Conservation (phyloP, 345 rosid species). For the Cardiospermum halicacabum region DNA sequence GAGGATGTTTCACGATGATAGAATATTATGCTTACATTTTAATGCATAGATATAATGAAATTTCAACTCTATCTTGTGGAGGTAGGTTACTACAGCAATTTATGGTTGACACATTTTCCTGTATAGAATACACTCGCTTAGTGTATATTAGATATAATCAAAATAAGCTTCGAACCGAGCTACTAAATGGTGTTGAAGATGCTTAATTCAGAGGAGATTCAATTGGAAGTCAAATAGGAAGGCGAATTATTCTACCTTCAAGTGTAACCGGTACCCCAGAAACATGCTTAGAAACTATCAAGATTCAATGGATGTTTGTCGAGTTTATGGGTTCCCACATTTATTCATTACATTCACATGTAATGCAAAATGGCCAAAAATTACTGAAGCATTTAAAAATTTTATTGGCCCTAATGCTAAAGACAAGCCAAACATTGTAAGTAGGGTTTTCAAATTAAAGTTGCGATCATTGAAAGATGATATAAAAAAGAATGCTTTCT, state of each 20-base stretch:
- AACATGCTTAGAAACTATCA: not conserved
- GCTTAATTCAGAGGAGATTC: not conserved
- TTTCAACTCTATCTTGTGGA: not conserved
- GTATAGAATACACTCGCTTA: not conserved
- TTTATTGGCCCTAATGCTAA: not conserved
- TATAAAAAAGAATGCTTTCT: too few relatives aligned
- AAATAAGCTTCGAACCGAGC: not conserved
- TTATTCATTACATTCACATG: constrained; percentile 13
- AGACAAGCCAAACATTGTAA: not conserved
- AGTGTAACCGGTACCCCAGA: not conserved
- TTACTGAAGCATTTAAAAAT: not conserved
- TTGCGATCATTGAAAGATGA: too few relatives aligned
- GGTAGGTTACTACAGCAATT: constrained; percentile 7
- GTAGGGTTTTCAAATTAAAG: not conserved
- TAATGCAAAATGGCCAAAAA: constrained; percentile 12
- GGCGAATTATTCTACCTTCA: not conserved
- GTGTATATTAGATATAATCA: not conserved
- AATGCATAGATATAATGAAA: not conserved
- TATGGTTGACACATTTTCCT: constrained; percentile 1
- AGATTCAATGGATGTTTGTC: constrained; percentile 11
- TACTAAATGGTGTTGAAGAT: not conserved
- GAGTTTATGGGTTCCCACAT: not conserved
- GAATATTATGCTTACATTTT: not conserved
- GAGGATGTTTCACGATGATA: not conserved
- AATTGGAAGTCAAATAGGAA: not conserved